phyloP scores from a whole-genome alignment of 164 flowering plant species.

The Aristolochia californica region DNA sequence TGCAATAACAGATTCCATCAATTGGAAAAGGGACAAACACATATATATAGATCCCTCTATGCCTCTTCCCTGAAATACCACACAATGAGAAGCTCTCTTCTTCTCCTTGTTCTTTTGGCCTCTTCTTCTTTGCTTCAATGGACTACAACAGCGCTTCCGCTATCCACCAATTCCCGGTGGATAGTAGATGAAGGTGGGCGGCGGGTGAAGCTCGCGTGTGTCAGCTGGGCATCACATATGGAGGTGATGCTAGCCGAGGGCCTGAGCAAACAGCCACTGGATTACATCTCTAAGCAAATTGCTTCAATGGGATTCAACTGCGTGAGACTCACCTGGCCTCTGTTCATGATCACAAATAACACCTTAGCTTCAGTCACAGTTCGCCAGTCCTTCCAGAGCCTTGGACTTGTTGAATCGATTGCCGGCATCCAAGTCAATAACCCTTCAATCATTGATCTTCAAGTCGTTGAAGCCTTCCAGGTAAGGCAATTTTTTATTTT shows the following conservation, averaged over 20 bases:
- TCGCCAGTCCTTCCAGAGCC: slow-evolving; percentile 48
- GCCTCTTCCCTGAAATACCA: not conserved
- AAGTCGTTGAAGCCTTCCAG: slow-evolving; percentile 63
- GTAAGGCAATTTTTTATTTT: slow-evolving; percentile 16
- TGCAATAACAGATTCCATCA: slow-evolving; percentile 2
- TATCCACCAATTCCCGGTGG: slow-evolving; percentile 64
- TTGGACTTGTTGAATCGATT: slow-evolving; percentile 51
- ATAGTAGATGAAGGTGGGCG: slow-evolving; percentile 52
- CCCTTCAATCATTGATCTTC: slow-evolving; percentile 55
- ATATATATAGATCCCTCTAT: not conserved
- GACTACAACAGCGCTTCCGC: slow-evolving; percentile 28
- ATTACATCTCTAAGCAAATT: slow-evolving; percentile 40
- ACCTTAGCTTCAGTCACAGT: slow-evolving; percentile 51
- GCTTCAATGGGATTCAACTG: slow-evolving; percentile 67
- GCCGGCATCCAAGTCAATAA: slow-evolving; percentile 57
- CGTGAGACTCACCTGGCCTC: slow-evolving; percentile 82
- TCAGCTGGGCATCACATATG: slow-evolving; percentile 73
- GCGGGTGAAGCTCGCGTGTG: slow-evolving; percentile 77
- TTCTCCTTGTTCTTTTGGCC: slow-evolving; percentile 1
- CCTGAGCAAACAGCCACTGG: slow-evolving; percentile 70
- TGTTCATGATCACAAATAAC: slow-evolving; percentile 48
- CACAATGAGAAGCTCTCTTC: slow-evolving; percentile 4
- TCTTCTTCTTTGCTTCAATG: not conserved
- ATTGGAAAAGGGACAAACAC: not conserved
- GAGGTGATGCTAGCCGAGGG: slow-evolving; percentile 80